Base-by-base conservation (phyloP, 192 early-diverging fungal genomes). In the Linderina pennispora region DNA sequence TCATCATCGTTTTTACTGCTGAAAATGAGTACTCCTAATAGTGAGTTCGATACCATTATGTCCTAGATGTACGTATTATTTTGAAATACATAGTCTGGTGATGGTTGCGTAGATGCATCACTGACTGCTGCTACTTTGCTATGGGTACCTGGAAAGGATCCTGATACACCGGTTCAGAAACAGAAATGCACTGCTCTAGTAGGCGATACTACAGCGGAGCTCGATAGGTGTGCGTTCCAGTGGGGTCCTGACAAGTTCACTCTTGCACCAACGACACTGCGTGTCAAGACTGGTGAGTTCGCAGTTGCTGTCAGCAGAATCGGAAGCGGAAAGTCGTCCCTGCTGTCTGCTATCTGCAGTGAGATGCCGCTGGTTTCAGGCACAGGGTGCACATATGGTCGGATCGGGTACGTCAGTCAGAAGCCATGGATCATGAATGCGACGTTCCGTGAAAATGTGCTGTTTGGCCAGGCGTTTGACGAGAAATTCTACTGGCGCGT, bases 241-340 rank as follows among this genome's bases (percentile, higher is more conserved):
- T 66, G 63, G 63, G 47, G 56, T 1, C 11, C 48, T 1, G 33
- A 47, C 19, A 53, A 39, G 15, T 71, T 80, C 2, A 73, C 81
- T 1, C 61, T 92, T 7, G 61, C 80, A 23, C 54, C 80, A 17
- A 64, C 88, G 11, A 63, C 66, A 3, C 32, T 86, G n/a, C 32
- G 49, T 1, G 58, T 92, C 41, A 79, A 72, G 9, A 71, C 76
- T 0, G 84, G 82, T 16, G 82, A 85, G 17, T 80, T 83, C 48
- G 78, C 88, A 40, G 83, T 83, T n/a, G 73, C 92, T 2, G 86
- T 92, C 21, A 90, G 92, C 4, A 69, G 90, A 0, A 81, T 88
- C n/a, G 90, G 90, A 16, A 80, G 86, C 10, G 85, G 86, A 2
- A 89, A 87, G 40, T 70, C 65, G 16, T 79, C 75, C 39, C 65